These are phyloP conservation scores for Lunularia cruciata DNA, from an alignment of 225 moss, liverwort and hornwort genomes.

Conservation along the genomic window DNA sequence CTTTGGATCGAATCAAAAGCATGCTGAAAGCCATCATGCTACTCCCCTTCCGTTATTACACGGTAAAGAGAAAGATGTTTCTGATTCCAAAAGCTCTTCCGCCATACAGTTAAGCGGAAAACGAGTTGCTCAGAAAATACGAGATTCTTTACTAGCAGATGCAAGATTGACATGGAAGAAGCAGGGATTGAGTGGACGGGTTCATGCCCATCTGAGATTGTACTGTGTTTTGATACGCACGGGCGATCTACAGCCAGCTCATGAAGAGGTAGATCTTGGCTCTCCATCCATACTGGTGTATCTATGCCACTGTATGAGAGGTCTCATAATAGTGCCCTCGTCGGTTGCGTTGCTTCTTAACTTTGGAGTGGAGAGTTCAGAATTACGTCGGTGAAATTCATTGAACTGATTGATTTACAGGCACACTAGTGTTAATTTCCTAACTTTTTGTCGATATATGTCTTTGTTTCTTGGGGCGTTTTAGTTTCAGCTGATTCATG, in stretches of 20 bases:
- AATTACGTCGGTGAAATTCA: too few species aligned
- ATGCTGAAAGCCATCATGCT: conserved; percentile 46
- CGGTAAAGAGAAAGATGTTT: conserved; percentile 50
- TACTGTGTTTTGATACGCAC: conserved; percentile 92
- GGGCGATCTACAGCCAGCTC: conserved; percentile 79
- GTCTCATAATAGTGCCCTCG: too few species aligned
- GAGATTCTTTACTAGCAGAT: conserved; percentile 83
- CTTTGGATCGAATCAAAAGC: conserved; percentile 68
- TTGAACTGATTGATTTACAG: too few species aligned
- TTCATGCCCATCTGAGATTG: conserved; percentile 87
- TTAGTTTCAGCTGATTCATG: too few species aligned
- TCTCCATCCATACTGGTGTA: too few species aligned
- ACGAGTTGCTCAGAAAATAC: conserved; percentile 44
- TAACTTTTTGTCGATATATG: too few species aligned
- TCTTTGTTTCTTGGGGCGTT: too few species aligned
- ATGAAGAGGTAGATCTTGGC: conserved; percentile 70
- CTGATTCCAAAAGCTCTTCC: conserved; percentile 10
- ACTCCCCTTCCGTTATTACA: conserved; percentile 26
- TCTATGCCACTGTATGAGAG: too few species aligned
- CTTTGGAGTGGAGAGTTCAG: too few species aligned
- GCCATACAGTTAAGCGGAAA: conserved; percentile 13
- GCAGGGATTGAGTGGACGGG: conserved; percentile 85
- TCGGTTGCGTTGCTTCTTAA: too few species aligned
- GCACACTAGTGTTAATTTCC: too few species aligned
- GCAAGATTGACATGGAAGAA: conserved; percentile 70